Percentiles rank a stretch among this genome's conserved stretches.
Conservation (phyloP, 2,329 filamentous ascomycete species). For the Fusarium hostae region DNA sequence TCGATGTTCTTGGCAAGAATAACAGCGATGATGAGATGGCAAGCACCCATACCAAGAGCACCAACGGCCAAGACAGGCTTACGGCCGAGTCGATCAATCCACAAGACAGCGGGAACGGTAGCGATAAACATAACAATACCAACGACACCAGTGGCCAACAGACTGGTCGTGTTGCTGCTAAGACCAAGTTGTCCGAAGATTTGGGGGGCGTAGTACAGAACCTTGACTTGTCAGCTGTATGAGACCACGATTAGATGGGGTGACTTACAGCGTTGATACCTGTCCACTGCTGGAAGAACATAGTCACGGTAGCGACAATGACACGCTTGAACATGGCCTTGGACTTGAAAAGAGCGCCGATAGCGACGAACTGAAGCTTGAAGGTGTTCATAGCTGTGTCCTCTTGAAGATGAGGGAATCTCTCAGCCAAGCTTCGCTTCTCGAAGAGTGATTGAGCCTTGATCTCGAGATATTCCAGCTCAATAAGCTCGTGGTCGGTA, state of each 20-base stretch:
- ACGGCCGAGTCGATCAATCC: constrained; percentile 71
- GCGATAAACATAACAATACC: constrained; percentile 76
- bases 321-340: constrained; percentile 75
- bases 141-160: constrained; percentile 77
- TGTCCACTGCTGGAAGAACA: constrained; percentile 66
- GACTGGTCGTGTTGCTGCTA: constrained; percentile 58
- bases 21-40: constrained; percentile 77
- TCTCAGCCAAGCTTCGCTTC: constrained; percentile 55
- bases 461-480: constrained; percentile 85
- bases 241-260: too few relatives aligned
- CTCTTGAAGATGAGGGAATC: constrained; percentile 7
- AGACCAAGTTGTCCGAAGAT: constrained; percentile 77
- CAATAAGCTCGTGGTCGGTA: constrained; percentile 71
- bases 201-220: constrained; percentile 74
- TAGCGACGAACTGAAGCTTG: constrained; percentile 76
- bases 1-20: constrained; percentile 73
- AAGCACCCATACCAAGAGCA: constrained; percentile 75
- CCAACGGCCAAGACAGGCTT: constrained; percentile 72
- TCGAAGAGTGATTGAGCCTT: constrained; percentile 83
- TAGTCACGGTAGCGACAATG: constrained; percentile 69
- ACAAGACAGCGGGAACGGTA: constrained; percentile 74
- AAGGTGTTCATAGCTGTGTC: constrained; percentile 59
- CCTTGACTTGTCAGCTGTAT: constrained; percentile 13
- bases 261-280: constrained; percentile 63
- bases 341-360: constrained; percentile 71